Base-by-base conservation (phyloP, 257 asterid genomes). In the Nicotiana otophora region DNA sequence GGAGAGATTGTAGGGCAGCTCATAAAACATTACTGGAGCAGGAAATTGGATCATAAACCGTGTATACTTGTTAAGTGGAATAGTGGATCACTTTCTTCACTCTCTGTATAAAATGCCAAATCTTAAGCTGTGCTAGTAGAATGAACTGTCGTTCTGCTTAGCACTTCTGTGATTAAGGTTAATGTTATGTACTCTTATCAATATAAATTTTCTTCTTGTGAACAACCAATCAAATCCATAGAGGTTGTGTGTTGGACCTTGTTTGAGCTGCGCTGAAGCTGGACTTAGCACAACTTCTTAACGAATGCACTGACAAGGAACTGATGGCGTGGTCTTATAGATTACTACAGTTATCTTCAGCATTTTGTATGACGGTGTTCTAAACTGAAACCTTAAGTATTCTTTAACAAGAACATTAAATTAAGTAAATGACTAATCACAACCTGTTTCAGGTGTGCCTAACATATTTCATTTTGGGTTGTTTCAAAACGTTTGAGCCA, bases 1-100 rank as follows among this genome's bases (percentile, higher is more conserved):
- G 83, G 98, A 91, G 89, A 88, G 98, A 82, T 83, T 92, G 33
- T 82, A 58, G n/a, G 89, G 86, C 48, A 84, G 77, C 66, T 28
- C 64, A 75, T 85, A 77, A 77, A 75, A 63, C 28, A n/a, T 55
- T 7, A 46, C 28, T 63, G 60, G 14, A 76, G 1, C 5, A 31
- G 64, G 54, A 61, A 34, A 26, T 39, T 23, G 36, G 26, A 26
- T 34, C 2, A 10, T 3, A 33, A 17, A 62, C 15, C 5, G 3
- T 81, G 84, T 54, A 74, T 51, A 51, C 55, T 51, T 11, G 16
- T 14, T 51, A 11, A 51, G 57, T 51, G 57, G 9, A 39, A 7
- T 9, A 39, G 48, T 39, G 46, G 55, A 51, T 12, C 55, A 51
- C 15, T 62, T 63, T 46, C 54, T 46, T 46, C 61, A 72, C 60